Evolutionary conservation across 2,329 filamentous ascomycete species (phyloP).

Genomic region (Madurella mycetomatis): DNA sequence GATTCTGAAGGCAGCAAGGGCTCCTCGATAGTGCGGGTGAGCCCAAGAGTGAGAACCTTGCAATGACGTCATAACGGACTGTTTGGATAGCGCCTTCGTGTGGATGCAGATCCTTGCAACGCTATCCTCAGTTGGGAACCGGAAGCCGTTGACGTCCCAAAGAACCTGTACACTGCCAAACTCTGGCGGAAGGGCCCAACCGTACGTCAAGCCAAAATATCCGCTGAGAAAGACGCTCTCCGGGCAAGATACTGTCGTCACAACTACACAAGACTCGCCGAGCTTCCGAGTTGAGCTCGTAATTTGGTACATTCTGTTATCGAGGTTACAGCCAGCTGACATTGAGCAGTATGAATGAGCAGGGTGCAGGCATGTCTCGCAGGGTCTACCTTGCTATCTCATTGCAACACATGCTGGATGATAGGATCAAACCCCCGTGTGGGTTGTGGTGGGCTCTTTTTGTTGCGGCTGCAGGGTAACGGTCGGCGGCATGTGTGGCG

Average conservation of each 20-base stretch:
- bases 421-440: neutral
- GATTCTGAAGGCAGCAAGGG: neutral
- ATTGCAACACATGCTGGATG: neutral
- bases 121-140: neutral
- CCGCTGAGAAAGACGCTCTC: neutral
- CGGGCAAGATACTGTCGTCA: neutral
- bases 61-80: slow-evolving; percentile 18
- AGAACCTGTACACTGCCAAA: neutral
- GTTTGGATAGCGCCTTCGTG: slow-evolving; percentile 1
- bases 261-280: neutral
- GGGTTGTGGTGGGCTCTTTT: neutral
- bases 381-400: neutral
- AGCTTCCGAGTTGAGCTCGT: too few relatives aligned
- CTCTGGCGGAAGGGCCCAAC: neutral
- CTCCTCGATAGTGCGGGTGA: too few relatives aligned
- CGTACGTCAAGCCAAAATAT: neutral
- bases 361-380: too few relatives aligned
- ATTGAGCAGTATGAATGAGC: too few relatives aligned
- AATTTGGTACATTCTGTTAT: too few relatives aligned
- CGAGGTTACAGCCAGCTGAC: too few relatives aligned
- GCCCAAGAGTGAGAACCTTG: neutral
- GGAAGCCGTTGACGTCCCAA: neutral
- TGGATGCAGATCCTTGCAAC: slow-evolving; percentile 17
- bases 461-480: too few relatives aligned
- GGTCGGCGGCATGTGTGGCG: neutral